Evolutionary conservation across 148 eudicot genomes (phyloP).

Genomic region (Rhododendron griersonianum): DNA sequence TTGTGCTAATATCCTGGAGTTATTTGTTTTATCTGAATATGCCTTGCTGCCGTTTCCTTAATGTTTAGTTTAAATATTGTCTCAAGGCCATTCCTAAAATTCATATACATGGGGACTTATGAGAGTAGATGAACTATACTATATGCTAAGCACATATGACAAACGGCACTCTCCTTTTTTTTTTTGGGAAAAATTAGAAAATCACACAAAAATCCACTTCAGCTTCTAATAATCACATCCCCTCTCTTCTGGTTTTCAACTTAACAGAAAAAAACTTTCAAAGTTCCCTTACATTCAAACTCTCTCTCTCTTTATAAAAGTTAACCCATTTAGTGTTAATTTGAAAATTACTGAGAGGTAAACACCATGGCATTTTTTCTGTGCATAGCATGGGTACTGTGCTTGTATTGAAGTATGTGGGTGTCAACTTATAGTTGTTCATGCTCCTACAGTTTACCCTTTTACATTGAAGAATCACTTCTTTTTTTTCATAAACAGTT

Average conservation of each 20-base stretch:
- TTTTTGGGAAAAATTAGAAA: background rate
- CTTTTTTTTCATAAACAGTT: background rate
- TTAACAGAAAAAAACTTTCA: background rate
- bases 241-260: background rate
- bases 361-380: background rate
- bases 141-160: background rate
- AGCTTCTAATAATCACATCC: background rate
- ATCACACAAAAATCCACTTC: background rate
- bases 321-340: background rate
- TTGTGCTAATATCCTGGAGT: background rate
- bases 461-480: background rate
- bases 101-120: background rate
- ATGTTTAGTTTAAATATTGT: background rate
- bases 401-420: background rate
- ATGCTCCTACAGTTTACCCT: slow-evolving; percentile 2
- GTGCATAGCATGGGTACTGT: background rate
- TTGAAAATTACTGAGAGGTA: background rate
- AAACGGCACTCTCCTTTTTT: background rate
- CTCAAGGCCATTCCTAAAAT: background rate
- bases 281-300: background rate
- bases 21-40: slow-evolving; percentile 8
- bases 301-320: background rate
- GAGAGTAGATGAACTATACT: background rate
- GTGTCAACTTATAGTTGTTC: background rate
- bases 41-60: slow-evolving; percentile 1